phyloP scores from a whole-genome alignment of 139 green algal genomes.

The Chlorella sp. region DNA sequence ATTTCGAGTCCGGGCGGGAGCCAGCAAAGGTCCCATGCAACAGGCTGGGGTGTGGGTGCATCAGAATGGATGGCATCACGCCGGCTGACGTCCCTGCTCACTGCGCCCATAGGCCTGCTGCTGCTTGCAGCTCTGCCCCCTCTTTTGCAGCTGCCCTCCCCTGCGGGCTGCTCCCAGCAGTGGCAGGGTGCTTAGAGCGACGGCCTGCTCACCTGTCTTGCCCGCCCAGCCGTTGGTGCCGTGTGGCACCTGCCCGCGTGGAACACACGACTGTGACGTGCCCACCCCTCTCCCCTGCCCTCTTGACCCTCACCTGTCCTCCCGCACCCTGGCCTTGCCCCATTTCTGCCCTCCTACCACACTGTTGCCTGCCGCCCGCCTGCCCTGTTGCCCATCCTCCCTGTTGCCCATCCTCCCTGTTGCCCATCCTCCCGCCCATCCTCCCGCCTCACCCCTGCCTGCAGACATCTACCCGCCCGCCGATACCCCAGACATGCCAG shows the following conservation, averaged over 20 bases:
- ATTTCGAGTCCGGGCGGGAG: too few relatives aligned
- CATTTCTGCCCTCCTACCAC: neutral
- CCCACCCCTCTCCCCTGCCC: too few relatives aligned
- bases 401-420: neutral
- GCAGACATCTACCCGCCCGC: constrained; percentile 23
- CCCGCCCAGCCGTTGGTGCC: neutral
- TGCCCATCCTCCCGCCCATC: neutral
- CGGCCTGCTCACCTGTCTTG: neutral
- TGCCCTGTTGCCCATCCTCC: neutral
- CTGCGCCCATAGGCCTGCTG: neutral
- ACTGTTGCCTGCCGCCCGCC: too few relatives aligned
- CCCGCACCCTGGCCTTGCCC: neutral
- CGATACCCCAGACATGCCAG: constrained; percentile 21
- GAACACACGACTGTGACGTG: too few relatives aligned
- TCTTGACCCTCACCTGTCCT: too few relatives aligned
- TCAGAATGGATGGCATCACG: too few relatives aligned
- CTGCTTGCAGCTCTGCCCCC: neutral
- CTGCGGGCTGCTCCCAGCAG: too few relatives aligned
- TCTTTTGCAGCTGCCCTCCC: too few relatives aligned
- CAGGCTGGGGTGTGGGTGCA: too few relatives aligned
- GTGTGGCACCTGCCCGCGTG: too few relatives aligned
- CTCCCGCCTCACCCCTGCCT: neutral
- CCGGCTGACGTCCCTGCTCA: too few relatives aligned
- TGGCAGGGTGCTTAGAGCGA: neutral
- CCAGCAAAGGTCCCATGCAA: too few relatives aligned